Evolutionary conservation across 148 eudicot genomes (phyloP).

Genomic region (Cornus suecica): DNA sequence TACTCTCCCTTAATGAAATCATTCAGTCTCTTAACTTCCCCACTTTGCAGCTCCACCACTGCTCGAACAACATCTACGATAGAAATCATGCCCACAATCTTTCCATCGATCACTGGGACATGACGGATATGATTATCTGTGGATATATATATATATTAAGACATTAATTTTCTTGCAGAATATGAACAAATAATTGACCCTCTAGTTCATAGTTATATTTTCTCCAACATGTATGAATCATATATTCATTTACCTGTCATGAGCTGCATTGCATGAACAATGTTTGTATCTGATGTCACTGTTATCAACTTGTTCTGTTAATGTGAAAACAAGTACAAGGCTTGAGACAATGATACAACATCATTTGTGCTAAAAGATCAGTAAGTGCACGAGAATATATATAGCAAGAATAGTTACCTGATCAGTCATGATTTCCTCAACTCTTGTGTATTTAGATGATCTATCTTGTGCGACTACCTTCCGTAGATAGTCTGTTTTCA

Average conservation of each 20-base stretch:
- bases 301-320: constrained; percentile 68
- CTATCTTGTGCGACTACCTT: constrained; percentile 66
- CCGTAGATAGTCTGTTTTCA: constrained; percentile 56
- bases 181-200: background rate
- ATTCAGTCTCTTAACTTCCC: constrained; percentile 64
- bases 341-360: background rate
- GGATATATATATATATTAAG: constrained; percentile 15
- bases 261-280: constrained; percentile 83
- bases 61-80: constrained; percentile 72
- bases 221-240: background rate
- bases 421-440: constrained; percentile 79
- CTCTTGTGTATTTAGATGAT: constrained; percentile 58
- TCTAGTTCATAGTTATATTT: background rate
- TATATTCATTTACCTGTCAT: constrained; percentile 60
- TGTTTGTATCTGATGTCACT: constrained; percentile 75
- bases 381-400: background rate
- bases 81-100: constrained; percentile 84
- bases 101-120: constrained; percentile 80
- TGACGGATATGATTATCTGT: constrained; percentile 82
- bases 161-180: background rate
- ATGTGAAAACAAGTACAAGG: background rate
- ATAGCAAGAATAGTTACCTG: too few species aligned
- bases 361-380: background rate
- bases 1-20: constrained; percentile 82
- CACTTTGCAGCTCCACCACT: constrained; percentile 79